Evolutionary conservation across 495 filamentous ascomycete genomes (phyloP).

Genomic region (Talaromyces proteolyticus): DNA sequence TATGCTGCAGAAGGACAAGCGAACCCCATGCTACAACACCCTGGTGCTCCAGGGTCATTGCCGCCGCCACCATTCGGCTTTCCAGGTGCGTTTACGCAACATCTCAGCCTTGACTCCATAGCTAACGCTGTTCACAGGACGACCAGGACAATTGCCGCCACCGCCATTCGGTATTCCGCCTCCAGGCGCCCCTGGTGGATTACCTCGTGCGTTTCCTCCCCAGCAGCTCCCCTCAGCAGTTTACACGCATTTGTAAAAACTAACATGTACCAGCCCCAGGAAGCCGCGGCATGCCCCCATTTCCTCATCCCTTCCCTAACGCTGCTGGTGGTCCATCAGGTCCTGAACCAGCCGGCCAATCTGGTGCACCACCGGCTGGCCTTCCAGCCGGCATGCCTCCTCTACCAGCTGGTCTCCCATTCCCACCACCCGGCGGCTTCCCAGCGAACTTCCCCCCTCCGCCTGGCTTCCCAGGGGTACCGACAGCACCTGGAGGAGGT

Average conservation of each 20-base stretch:
- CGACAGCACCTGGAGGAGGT: slow-evolving; percentile 16
- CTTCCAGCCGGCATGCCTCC: slow-evolving; percentile 43
- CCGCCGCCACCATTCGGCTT: slow-evolving; percentile 49
- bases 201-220: slow-evolving; percentile 38
- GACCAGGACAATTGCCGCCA: slow-evolving; percentile 46
- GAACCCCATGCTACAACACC: slow-evolving; percentile 72
- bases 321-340: slow-evolving; percentile 25
- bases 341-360: slow-evolving; percentile 22
- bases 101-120: neutral
- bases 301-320: slow-evolving; percentile 52
- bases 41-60: slow-evolving; percentile 35
- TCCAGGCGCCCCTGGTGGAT: slow-evolving; percentile 33
- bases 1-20: slow-evolving; percentile 91
- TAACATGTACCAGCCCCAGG: slow-evolving; percentile 38
- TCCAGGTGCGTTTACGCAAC: slow-evolving; percentile 38
- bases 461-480: slow-evolving; percentile 26
- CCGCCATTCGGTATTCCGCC: slow-evolving; percentile 51
- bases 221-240: slow-evolving; percentile 20
- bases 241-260: neutral
- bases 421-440: slow-evolving; percentile 57
- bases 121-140: slow-evolving; percentile 20
- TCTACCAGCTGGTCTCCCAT: slow-evolving; percentile 23
- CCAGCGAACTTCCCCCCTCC: slow-evolving; percentile 45
- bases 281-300: slow-evolving; percentile 60
- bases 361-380: slow-evolving; percentile 51